Evolutionary conservation across 192 early-diverging fungal genomes (phyloP).

Genomic region (Podila verticillata): DNA sequence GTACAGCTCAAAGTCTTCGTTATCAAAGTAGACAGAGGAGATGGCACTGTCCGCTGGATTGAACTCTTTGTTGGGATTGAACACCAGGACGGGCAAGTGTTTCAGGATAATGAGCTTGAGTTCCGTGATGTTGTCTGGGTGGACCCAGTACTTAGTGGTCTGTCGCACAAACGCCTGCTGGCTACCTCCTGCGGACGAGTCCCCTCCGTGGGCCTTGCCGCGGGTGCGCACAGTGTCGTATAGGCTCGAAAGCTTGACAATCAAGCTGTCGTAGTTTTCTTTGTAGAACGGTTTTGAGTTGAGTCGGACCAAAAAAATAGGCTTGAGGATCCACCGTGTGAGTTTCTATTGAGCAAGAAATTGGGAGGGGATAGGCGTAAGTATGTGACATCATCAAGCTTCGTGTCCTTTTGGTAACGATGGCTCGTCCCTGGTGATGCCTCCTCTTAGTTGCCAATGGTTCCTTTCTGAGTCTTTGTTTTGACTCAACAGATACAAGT

Average conservation of each 20-base stretch:
- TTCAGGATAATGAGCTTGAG: constrained; percentile 93
- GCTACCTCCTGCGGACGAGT: constrained; percentile 62
- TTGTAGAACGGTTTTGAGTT: constrained; percentile 87
- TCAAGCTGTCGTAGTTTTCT: constrained; percentile 88
- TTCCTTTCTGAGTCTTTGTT: not conserved
- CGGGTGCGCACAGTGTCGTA: constrained; percentile 85
- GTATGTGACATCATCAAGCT: not conserved
- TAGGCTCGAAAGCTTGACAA: constrained; percentile 86
- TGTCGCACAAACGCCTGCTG: constrained; percentile 89
- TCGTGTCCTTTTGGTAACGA: too few species aligned
- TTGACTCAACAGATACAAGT: not conserved
- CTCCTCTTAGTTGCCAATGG: not conserved
- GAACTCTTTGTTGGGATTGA: constrained; percentile 81
- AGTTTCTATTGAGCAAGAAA: constrained; percentile 76
- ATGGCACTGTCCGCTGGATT: constrained; percentile 87
- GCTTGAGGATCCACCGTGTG: constrained; percentile 84
- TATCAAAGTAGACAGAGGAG: constrained; percentile 96
- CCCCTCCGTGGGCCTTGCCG: constrained; percentile 68
- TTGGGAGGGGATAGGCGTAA: not conserved
- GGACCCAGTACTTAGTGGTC: constrained; percentile 99
- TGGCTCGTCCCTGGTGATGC: not conserved
- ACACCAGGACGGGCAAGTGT: constrained; percentile 93
- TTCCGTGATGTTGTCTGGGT: constrained; percentile 96
- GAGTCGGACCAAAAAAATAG: constrained; percentile 81
- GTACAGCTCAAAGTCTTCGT: constrained; percentile 94